Evolutionary conservation across 495 filamentous ascomycete species (phyloP).

Genomic region (Paragyromitra xinjiangensis): DNA sequence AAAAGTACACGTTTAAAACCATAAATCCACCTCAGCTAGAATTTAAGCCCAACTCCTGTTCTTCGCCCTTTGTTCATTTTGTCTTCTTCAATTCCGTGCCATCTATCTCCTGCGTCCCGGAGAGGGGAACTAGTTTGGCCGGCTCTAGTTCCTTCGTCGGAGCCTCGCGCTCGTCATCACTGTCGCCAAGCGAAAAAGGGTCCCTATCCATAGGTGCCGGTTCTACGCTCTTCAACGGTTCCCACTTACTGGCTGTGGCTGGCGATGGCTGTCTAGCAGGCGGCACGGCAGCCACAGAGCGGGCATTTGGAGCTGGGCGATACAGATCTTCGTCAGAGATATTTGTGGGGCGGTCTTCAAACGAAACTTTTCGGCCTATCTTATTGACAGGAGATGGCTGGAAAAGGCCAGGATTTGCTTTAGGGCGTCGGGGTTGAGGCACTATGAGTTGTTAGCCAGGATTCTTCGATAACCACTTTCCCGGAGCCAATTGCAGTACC

Average conservation of each 20-base stretch:
- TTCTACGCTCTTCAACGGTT: slow-evolving; percentile 86
- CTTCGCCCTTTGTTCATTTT: slow-evolving; percentile 16
- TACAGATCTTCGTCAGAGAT: slow-evolving; percentile 76
- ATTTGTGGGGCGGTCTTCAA: slow-evolving; percentile 70
- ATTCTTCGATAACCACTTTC: slow-evolving; percentile 22
- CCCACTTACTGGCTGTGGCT: slow-evolving; percentile 83
- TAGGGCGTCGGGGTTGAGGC: slow-evolving; percentile 66
- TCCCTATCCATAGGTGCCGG: slow-evolving; percentile 93
- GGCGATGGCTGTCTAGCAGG: slow-evolving; percentile 58
- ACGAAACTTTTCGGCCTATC: slow-evolving; percentile 74
- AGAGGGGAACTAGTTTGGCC: slow-evolving; percentile 32
- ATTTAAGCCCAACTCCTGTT: not conserved
- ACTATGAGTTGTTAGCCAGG: slow-evolving; percentile 38
- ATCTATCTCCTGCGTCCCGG: slow-evolving; percentile 43
- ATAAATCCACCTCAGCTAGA: not conserved
- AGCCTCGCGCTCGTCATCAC: slow-evolving; percentile 88
- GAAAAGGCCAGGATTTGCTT: slow-evolving; percentile 81
- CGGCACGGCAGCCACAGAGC: slow-evolving; percentile 42
- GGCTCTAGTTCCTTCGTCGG: slow-evolving; percentile 68
- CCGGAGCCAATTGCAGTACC: slow-evolving; percentile 60
- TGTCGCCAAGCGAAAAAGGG: slow-evolving; percentile 95
- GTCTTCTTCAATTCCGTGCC: slow-evolving; percentile 23
- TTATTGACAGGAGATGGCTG: slow-evolving; percentile 70
- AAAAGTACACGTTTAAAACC: slow-evolving; percentile 6
- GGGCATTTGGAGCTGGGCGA: slow-evolving; percentile 65